Conservation (phyloP, 2,329 filamentous ascomycete genomes). For the Fusarium liriodendri region DNA sequence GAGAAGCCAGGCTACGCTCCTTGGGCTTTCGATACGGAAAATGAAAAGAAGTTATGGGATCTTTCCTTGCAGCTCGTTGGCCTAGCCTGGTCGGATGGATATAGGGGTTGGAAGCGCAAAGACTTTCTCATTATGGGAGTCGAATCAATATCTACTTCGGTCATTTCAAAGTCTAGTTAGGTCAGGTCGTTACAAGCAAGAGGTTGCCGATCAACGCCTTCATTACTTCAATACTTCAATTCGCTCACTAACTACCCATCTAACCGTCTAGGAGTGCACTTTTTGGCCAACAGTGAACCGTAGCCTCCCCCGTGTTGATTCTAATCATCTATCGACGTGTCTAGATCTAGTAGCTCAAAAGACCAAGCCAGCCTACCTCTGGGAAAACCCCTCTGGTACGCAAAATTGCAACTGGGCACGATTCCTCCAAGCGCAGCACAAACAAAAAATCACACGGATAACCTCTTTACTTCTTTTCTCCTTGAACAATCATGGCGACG, state of each 20-base stretch:
- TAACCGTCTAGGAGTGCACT: not conserved
- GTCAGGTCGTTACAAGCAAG: not conserved
- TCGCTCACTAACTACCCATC: not conserved
- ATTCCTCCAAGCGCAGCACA: not conserved
- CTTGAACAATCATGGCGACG: not conserved
- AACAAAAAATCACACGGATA: not conserved
- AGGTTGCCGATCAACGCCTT: not conserved
- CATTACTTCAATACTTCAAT: not conserved
- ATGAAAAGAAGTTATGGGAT: not conserved
- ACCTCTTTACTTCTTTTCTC: not conserved
- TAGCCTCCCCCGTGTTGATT: not conserved
- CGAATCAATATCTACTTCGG: not conserved
- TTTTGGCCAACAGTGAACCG: not conserved
- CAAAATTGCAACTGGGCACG: not conserved
- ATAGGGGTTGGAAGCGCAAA: not conserved
- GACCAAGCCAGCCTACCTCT: not conserved
- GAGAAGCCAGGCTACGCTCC: not conserved
- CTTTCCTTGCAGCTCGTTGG: not conserved
- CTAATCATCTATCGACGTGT: not conserved
- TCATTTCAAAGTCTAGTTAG: not conserved
- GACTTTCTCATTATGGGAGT: no score
- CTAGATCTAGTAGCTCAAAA: not conserved
- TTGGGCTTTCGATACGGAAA: not conserved
- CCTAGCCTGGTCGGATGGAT: not conserved
- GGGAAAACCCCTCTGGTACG: not conserved